A percentile compares a stretch with the other conserved stretches of the same genome.
Conservation (phyloP, 176 grass and related monocot species). For the Oryza rufipogon region DNA sequence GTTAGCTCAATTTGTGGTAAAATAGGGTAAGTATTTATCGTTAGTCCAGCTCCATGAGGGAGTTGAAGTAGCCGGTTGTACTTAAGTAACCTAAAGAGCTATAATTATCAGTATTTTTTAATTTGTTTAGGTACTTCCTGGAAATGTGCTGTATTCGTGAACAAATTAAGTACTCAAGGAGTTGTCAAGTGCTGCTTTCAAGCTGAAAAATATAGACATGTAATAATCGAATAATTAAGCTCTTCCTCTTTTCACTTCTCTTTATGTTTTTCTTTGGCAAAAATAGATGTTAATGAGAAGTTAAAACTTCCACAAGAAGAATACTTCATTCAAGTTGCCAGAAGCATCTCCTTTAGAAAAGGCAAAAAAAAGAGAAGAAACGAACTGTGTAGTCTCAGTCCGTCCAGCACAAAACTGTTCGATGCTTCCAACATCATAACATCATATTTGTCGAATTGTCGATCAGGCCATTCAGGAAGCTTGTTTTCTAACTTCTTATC, state of each 20-base stretch:
- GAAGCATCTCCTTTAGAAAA: slow-evolving; percentile 12
- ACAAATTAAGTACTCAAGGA: not conserved
- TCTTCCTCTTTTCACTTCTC: not conserved
- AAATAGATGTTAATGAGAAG: slow-evolving; percentile 4
- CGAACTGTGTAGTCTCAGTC: slow-evolving; percentile 24
- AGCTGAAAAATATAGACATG: not conserved
- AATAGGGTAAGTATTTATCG: not conserved
- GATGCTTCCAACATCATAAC: slow-evolving; percentile 12
- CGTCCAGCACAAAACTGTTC: slow-evolving; percentile 16
- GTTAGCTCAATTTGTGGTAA: slow-evolving; percentile 30
- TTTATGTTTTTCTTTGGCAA: not conserved
- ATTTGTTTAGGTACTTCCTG: not conserved
- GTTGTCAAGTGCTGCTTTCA: not conserved
- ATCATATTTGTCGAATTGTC: slow-evolving; percentile 10
- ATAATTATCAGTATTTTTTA: not conserved
- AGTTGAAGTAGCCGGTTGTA: not conserved
- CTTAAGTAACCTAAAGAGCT: not conserved
- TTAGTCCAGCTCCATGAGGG: not conserved
- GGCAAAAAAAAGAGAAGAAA: not conserved
- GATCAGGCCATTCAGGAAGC: not conserved
- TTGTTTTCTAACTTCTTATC: slow-evolving; percentile 5
- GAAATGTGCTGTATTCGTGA: not conserved
- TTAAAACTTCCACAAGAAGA: slow-evolving; percentile 21
- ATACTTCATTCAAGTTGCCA: slow-evolving; percentile 3
- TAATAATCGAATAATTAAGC: not conserved